Evolutionary conservation across 495 filamentous ascomycete genomes (phyloP).

Genomic region (Penicillium psychrofluorescens): DNA sequence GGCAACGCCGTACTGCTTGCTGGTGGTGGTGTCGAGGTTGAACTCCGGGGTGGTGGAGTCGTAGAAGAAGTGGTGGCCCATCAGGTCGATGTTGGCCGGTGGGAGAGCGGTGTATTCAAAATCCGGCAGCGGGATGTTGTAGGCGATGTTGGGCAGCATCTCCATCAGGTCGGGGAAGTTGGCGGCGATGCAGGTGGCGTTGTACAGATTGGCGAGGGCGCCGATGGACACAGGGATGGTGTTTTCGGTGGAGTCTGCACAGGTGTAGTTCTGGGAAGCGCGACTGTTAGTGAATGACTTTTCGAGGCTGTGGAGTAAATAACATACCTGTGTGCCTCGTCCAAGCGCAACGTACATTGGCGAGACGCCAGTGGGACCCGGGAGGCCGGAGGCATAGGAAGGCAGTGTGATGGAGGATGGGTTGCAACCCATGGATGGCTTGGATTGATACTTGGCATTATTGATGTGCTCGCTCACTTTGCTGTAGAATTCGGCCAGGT

Average conservation of each 20-base stretch:
- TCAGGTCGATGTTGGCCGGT: slow-evolving; percentile 51
- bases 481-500: slow-evolving; percentile 28
- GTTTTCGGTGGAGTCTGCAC: slow-evolving; percentile 48
- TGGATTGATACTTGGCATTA: slow-evolving; percentile 8
- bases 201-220: slow-evolving; percentile 80
- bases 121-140: slow-evolving; percentile 35
- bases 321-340: slow-evolving; percentile 59
- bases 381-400: slow-evolving; percentile 40
- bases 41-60: slow-evolving; percentile 67
- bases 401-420: slow-evolving; percentile 32
- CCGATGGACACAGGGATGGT: slow-evolving; percentile 58
- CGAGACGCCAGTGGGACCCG: slow-evolving; percentile 47
- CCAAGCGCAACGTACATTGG: slow-evolving; percentile 77
- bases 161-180: slow-evolving; percentile 55
- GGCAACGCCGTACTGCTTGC: slow-evolving; percentile 51
- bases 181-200: slow-evolving; percentile 72
- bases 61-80: slow-evolving; percentile 76
- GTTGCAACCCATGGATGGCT: slow-evolving; percentile 24
- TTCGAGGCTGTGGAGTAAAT: background rate
- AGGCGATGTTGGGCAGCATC: slow-evolving; percentile 34
- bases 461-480: slow-evolving; percentile 35
- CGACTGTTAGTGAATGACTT: background rate
- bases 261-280: slow-evolving; percentile 73
- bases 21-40: slow-evolving; percentile 54
- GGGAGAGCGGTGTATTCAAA: slow-evolving; percentile 18